Evolutionary conservation across 2,329 filamentous ascomycete genomes (phyloP), one percentile per base, ranked within the genome.

Genomic region (Sclerotinia borealis): DNA sequence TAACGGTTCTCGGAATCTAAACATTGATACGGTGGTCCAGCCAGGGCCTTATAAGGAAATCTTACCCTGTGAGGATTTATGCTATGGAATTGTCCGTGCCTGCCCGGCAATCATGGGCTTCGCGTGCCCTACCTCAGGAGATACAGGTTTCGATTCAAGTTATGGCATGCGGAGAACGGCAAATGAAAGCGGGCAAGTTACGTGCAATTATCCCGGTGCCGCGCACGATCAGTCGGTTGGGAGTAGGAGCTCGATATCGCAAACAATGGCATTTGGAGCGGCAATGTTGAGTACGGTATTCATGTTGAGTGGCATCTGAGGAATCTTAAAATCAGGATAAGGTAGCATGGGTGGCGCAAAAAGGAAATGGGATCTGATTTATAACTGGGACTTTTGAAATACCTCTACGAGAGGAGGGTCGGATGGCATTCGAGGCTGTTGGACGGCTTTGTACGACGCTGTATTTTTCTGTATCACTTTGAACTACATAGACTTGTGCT

Each of bases 21-120:
- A 84, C 54, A 95, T 98, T 69, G 92, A 97, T 71, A 70, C 79
- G 2, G 68, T 78, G 1, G 85, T 98, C 64, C 77, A 81, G 66
- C 93, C 95, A 0, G 95, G 95, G 0, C 95, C 95, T 0, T 98
- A 99, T 77, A 96, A 93, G 73, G 95, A 99, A 78, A 80, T 98
- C 25, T 79, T 96, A 10, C 95, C 95, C 0, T 98, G 93, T 72
- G 85, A 90, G 65, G 89, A 96, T 68, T 78, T 97, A 58, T 99
- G 95, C 78, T 95, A 92, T 74, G 85, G 88, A 61, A 81, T 99
- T 1, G 90, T 96, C 13, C 87, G 89, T 76, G 91, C 85, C 72
- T 99, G 95, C 76, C 93, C 95, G 0, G 83, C 92, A 0, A 77
- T 81, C 0, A 78, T 99, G 69, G 80, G 82, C 0, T 97, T 99